phyloP scores from a whole-genome alignment of 805 yeast species.

The Pichia kluyveri region DNA sequence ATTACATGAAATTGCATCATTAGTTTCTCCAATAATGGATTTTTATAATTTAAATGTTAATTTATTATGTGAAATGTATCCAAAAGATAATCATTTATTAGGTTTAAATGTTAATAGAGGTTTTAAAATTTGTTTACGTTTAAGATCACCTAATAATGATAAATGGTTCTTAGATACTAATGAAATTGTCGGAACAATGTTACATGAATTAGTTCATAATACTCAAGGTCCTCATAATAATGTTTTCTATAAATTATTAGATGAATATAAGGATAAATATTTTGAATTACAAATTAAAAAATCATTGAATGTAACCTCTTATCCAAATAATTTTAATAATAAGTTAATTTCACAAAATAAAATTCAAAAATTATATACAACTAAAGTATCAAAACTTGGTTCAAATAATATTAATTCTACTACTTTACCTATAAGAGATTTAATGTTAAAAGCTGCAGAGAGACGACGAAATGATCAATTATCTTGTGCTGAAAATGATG shows the following conservation, averaged over 20 bases:
- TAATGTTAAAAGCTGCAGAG: constrained; percentile 55
- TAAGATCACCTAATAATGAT: constrained; percentile 51
- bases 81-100: constrained; percentile 51
- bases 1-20: constrained; percentile 57
- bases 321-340: constrained; percentile 27
- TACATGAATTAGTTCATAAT: constrained; percentile 86
- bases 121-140: constrained; percentile 56
- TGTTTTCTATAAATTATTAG: constrained; percentile 56
- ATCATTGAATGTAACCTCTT: constrained; percentile 36
- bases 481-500: constrained; percentile 31
- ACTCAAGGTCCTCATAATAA: constrained; percentile 71
- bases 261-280: constrained; percentile 46
- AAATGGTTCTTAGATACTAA: constrained; percentile 50
- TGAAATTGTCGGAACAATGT: constrained; percentile 68
- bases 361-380: constrained; percentile 31
- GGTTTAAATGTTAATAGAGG: constrained; percentile 85
- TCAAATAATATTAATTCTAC: constrained; percentile 5
- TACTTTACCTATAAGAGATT: constrained; percentile 28
- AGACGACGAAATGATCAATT: constrained; percentile 44
- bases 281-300: constrained; percentile 34
- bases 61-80: constrained; percentile 70
- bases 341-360: constrained; percentile 15
- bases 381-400: constrained; percentile 31
- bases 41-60: constrained; percentile 58
- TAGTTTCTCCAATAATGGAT: constrained; percentile 74